phyloP scores from a whole-genome alignment of 164 flowering plant genomes.

The Malania oleifera region DNA sequence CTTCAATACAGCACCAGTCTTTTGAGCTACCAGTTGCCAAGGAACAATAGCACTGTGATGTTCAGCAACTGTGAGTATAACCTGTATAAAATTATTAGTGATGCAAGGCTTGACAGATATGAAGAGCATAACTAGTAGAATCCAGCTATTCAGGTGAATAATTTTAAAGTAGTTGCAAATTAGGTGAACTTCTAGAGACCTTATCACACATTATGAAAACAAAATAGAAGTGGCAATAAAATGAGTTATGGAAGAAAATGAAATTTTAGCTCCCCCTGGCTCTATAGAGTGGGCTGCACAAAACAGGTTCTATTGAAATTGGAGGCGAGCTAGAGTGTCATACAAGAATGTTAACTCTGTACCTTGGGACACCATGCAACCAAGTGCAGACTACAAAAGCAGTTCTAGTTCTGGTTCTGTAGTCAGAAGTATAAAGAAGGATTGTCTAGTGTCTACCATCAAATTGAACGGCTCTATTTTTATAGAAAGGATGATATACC shows the following conservation, averaged over 20 bases:
- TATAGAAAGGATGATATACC: too few species aligned
- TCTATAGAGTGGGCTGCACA: too few species aligned
- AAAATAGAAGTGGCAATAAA: background rate
- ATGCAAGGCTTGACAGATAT: background rate
- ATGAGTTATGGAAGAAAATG: background rate
- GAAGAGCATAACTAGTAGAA: background rate
- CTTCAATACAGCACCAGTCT: conserved; percentile 76
- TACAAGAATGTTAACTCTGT: too few species aligned
- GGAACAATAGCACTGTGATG: conserved; percentile 99
- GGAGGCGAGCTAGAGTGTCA: too few species aligned
- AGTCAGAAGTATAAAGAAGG: too few species aligned
- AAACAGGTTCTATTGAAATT: too few species aligned
- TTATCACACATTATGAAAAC: background rate
- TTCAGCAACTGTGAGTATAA: conserved; percentile 83
- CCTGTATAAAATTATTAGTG: conserved; percentile 34
- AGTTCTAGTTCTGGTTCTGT: too few species aligned
- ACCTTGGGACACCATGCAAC: too few species aligned
- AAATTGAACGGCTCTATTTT: too few species aligned
- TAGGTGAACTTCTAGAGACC: background rate
- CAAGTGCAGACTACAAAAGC: too few species aligned
- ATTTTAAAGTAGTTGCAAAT: background rate
- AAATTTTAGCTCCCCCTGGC: too few species aligned
- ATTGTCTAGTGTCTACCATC: too few species aligned
- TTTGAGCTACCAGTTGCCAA: conserved; percentile 89
- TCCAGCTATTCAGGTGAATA: background rate